Base-by-base conservation (phyloP, 2,329 filamentous ascomycete species). In the Diaporthe vaccinii region DNA sequence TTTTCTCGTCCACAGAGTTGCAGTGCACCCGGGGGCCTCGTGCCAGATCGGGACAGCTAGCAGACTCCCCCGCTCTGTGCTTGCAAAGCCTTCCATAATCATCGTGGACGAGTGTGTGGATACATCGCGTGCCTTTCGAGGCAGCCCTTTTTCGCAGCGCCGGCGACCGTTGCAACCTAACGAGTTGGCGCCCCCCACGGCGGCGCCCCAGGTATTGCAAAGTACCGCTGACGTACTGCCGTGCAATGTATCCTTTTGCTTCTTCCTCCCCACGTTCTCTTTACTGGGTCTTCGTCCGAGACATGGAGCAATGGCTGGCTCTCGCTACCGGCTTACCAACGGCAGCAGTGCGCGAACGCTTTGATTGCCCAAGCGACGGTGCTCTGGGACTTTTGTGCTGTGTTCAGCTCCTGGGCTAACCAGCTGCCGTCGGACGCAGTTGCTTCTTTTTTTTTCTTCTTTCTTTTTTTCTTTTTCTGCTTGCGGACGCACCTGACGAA, bases 31-130 rank as follows among this genome's bases (percentile, higher is more conserved):
- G 34, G 65, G 65, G 65, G 15, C 49, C 65, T 69, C 49, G 65
- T 69, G 65, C 65, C 65, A 69, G 65, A 69, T 69, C 65, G 65
- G 65, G 65, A 69, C 65, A 69, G 65, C 65, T 55, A 69, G 65
- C 65, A 69, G n/a, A 14, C 65, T 41, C 65, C 65, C 65, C 65
- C 65, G 65, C 65, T 69, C 49, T 69, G 65, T 69, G 65, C 49
- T 69, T 68, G 65, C 65, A 68, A 68, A 53, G 65, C 34, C 65
- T 68, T 72, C 57, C 70, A 72, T 65, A 62, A 59, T 59, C 57
- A 53, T 22, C 41, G 28, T 58, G 69, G 57, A 9, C 31, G 39
- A 72, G 22, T 12, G 58, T 61, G 69, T 61, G 69, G 69, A 72
- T 61, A 68, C 65, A 68, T 68, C 65, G 65, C 65, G 65, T 53